Evolutionary conservation across 257 asterid species (phyloP).

Genomic region (Sherardia arvensis): DNA sequence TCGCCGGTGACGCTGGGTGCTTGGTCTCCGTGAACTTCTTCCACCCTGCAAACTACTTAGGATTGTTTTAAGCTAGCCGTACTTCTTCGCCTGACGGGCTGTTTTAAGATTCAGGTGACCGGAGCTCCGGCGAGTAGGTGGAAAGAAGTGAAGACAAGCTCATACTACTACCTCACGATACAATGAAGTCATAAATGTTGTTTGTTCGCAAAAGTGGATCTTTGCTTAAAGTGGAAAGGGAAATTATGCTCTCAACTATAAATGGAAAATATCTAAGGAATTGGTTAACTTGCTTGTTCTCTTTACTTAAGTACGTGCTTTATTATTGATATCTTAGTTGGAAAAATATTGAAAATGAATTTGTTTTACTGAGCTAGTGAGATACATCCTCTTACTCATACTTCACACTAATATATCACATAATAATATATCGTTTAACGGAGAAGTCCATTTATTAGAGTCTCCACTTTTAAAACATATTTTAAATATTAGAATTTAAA

Average conservation of each 20-base stretch:
- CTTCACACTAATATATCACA: too few species aligned
- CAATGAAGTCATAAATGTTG: background rate
- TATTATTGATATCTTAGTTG: too few species aligned
- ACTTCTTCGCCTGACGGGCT: background rate
- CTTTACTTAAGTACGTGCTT: too few species aligned
- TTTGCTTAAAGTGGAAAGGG: background rate
- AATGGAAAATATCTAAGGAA: background rate
- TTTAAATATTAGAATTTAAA: too few species aligned
- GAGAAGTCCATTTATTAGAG: too few species aligned
- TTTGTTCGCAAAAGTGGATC: background rate
- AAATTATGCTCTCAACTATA: background rate
- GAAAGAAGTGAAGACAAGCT: background rate
- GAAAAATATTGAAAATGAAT: too few species aligned
- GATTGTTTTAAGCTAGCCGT: constrained; percentile 48
- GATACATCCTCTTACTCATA: too few species aligned
- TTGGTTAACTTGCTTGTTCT: background rate
- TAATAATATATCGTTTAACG: too few species aligned
- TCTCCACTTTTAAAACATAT: too few species aligned
- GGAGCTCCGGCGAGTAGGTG: background rate
- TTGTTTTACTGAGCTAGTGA: too few species aligned
- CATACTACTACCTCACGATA: background rate
- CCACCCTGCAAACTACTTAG: constrained; percentile 50
- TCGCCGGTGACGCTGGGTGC: constrained; percentile 49
- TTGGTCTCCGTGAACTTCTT: constrained; percentile 58
- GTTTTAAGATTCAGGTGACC: constrained; percentile 6